Evolutionary conservation across 345 rosid genomes (phyloP), one percentile per base, ranked within the genome.

Genomic region (Hevea brasiliensis): DNA sequence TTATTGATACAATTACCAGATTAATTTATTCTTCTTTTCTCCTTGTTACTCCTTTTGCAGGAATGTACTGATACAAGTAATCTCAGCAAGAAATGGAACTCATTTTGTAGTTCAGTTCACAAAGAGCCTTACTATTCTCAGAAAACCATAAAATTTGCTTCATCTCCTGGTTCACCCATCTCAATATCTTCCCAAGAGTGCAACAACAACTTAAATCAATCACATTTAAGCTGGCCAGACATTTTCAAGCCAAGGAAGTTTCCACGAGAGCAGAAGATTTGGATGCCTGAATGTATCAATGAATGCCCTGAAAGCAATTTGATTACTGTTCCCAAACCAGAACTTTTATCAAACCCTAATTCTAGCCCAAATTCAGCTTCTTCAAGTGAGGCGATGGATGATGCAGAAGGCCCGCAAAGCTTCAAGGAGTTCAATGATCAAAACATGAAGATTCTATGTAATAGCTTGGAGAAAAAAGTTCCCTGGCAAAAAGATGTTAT

Each of bases 361-460:
- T 89, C 94, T 6, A 89, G 94, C 72, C 94, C 94, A 7, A 89
- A 89, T 71, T 89, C 94, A 18, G 94, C 89, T 54, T 87, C 94
- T n/a, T 86, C 94, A 3, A 89, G 94, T 23, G 94, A 87, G 76
- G 89, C 81, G 14, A 61, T 73, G 66, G 88, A 85, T 63, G 81
- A 32, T 32, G 4, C 55, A 7, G 86, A 85, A 72, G 78, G 67
- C 45, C 61, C 79, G 15, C 77, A 80, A 26, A 76, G 74, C 67
- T 87, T 90, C 84, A 88, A 82, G 70, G 82, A 70, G 63, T 50
- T 82, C 45, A 85, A 73, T 53, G 73, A 80, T 1, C 83, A 87
- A 71, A 93, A 87, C 82, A 69, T 87, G 67, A 78, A 84, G 60
- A 78, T 75, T 66, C 71, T 93, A 63, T 83, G 87, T 74, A 77